Conservation (phyloP, 306 rosid species). For the Corylus heterophylla region DNA sequence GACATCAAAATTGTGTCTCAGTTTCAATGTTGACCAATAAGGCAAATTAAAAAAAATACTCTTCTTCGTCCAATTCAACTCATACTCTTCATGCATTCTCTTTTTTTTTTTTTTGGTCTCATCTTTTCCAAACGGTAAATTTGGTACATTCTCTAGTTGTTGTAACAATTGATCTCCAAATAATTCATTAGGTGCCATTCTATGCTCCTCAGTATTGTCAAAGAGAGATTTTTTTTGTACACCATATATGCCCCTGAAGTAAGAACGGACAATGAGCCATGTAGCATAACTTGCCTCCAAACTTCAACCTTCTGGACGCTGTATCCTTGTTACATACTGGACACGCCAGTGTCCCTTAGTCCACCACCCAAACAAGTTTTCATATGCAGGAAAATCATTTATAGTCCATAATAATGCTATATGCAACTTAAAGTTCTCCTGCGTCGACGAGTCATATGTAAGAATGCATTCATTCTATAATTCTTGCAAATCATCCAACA, state of each 20-base stretch:
- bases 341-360: background rate
- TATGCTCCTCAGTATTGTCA: too few species aligned
- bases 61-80: too few species aligned
- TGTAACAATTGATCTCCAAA: background rate
- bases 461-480: background rate
- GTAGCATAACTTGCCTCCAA: background rate
- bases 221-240: background rate
- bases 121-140: too few species aligned
- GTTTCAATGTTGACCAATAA: too few species aligned
- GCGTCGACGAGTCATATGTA: background rate
- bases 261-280: background rate
- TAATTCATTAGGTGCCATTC: background rate
- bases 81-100: too few species aligned
- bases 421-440: background rate
- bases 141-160: too few species aligned
- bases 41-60: too few species aligned
- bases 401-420: background rate
- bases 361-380: background rate
- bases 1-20: background rate
- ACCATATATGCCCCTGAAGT: background rate
- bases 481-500: too few species aligned
- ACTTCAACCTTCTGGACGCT: background rate
- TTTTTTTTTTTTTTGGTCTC: too few species aligned
- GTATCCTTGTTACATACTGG: background rate
- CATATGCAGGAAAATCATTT: conserved; percentile 10